phyloP scores from a whole-genome alignment of 1,139 yeast species.

The Debaryomyces singareniensis region DNA sequence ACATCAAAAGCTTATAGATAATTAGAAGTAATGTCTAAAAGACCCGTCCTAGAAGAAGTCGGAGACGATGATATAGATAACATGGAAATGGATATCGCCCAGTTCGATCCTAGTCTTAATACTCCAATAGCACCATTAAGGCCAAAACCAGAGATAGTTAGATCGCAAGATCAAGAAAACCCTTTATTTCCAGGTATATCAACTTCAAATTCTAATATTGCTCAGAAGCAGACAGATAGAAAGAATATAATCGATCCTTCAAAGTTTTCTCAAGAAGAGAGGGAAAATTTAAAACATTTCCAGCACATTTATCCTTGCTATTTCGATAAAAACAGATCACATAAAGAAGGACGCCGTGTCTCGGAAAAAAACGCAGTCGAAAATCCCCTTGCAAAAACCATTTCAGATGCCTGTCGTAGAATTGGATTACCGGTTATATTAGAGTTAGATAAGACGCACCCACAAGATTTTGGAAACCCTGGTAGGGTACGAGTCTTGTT shows the following conservation, averaged over 20 bases:
- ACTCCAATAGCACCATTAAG: conserved; percentile 68
- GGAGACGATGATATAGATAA: conserved; percentile 87
- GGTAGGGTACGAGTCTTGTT: conserved; percentile 81
- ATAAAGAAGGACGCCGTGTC: conserved; percentile 80
- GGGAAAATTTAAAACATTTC: conserved; percentile 57
- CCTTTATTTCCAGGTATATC: conserved; percentile 22
- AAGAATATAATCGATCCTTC: conserved; percentile 32
- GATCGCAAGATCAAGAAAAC: conserved; percentile 53
- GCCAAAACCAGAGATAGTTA: conserved; percentile 50
- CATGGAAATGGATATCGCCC: conserved; percentile 88
- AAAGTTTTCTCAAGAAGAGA: conserved; percentile 41
- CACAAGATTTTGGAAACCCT: conserved; percentile 96
- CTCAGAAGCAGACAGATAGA: conserved; percentile 3
- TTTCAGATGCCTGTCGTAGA: conserved; percentile 57
- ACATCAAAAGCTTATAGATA: too few relatives aligned
- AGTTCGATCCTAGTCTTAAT: conserved; percentile 68
- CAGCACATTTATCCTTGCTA: conserved; percentile 86
- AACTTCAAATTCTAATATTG: conserved; percentile 3
- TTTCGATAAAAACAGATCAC: conserved; percentile 74
- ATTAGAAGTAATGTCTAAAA: conserved; percentile 39
- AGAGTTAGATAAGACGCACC: conserved; percentile 84
- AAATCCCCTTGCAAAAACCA: conserved; percentile 81
- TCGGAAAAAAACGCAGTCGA: conserved; percentile 59
- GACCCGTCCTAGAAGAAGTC: conserved; percentile 80
- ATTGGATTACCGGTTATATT: conserved; percentile 49